phyloP scores from a whole-genome alignment of 1,284 basidiomycete species.

The Ganoderma lingzhi region DNA sequence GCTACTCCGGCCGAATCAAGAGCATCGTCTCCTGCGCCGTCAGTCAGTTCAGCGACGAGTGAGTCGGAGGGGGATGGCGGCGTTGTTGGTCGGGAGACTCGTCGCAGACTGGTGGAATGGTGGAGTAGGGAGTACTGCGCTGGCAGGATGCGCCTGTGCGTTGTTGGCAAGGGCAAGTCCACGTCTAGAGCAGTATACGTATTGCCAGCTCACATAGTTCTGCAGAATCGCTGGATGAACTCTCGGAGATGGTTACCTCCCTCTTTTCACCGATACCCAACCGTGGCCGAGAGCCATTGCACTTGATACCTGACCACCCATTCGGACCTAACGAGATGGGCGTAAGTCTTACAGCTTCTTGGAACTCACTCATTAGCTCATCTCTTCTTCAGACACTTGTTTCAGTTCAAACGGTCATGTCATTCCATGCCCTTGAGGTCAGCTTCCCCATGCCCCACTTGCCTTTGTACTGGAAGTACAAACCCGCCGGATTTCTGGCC shows the following conservation, averaged over 20 bases:
- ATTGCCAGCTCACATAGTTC: constrained; percentile 1
- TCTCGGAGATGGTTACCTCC: constrained; percentile 74
- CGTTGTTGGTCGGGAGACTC: constrained; percentile 84
- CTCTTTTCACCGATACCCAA: constrained; percentile 85
- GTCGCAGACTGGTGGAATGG: constrained; percentile 94
- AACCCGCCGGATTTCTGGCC: constrained; percentile 84
- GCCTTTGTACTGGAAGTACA: constrained; percentile 79
- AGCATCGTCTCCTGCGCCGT: constrained; percentile 69
- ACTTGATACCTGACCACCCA: constrained; percentile 81
- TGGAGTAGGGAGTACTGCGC: constrained; percentile 95
- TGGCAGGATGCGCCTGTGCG: constrained; percentile 91
- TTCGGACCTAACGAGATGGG: constrained; percentile 78
- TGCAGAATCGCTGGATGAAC: constrained; percentile 83
- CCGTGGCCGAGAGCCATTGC: constrained; percentile 69
- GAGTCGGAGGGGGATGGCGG: constrained; percentile 80
- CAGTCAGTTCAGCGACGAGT: constrained; percentile 57
- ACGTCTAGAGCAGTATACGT: not conserved
- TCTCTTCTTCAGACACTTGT: constrained; percentile 71
- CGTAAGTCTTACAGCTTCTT: constrained; percentile 56
- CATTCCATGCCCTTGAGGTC: constrained; percentile 88
- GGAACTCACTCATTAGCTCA: constrained; percentile 6
- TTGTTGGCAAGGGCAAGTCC: constrained; percentile 84
- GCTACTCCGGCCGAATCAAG: constrained; percentile 63
- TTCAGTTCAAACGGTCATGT: constrained; percentile 91
- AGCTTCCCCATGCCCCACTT: constrained; percentile 92